Percentiles rank a stretch among this genome's conserved stretches.
phyloP scores from a whole-genome alignment of 148 eudicot species.

The Cornus controversa region DNA sequence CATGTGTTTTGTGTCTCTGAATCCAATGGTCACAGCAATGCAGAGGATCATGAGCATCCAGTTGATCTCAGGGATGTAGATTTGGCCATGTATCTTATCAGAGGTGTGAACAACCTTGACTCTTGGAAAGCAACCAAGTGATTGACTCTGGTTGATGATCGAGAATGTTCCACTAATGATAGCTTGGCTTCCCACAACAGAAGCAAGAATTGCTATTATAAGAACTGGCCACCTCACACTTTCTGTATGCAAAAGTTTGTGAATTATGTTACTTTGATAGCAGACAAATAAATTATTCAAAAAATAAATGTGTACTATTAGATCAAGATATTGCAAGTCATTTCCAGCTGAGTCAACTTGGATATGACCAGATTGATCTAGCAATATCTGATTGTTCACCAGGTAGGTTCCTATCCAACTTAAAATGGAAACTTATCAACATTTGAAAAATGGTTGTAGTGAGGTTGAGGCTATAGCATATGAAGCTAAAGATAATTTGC shows the following conservation, averaged over 20 bases:
- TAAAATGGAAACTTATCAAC: background rate
- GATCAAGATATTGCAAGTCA: background rate
- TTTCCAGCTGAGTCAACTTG: background rate
- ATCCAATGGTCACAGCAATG: constrained; percentile 84
- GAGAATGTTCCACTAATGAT: constrained; percentile 93
- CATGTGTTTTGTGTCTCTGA: constrained; percentile 88
- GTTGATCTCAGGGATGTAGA: constrained; percentile 90
- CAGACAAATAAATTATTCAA: background rate
- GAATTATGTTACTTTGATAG: background rate
- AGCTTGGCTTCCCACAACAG: constrained; percentile 93
- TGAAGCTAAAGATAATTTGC: background rate
- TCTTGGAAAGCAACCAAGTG: constrained; percentile 90
- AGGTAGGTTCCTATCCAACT: background rate
- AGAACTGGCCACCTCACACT: constrained; percentile 77
- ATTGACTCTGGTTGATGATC: constrained; percentile 88
- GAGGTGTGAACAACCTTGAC: constrained; percentile 90
- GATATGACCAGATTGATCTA: constrained; percentile 1
- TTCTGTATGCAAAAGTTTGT: constrained; percentile 36
- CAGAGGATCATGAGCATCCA: constrained; percentile 89
- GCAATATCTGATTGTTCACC: background rate
- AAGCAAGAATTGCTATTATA: constrained; percentile 71
- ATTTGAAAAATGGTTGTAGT: background rate
- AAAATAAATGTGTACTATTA: background rate
- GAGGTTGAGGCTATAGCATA: background rate
- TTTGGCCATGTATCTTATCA: constrained; percentile 88